Evolutionary conservation across 2,329 filamentous ascomycete genomes (phyloP).

Genomic region (Podosphaera xanthii): DNA sequence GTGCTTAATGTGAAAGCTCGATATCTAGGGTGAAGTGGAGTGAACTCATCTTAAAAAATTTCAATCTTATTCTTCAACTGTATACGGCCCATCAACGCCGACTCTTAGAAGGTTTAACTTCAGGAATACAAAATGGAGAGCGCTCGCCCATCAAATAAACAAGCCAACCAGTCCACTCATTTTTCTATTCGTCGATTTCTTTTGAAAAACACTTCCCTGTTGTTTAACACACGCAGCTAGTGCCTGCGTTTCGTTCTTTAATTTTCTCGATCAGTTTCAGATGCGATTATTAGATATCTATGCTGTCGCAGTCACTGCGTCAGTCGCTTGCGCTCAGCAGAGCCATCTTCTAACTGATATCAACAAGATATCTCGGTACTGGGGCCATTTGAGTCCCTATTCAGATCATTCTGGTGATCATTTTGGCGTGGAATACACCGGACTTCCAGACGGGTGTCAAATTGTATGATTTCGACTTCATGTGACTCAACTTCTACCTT

Average conservation of each 20-base stretch:
- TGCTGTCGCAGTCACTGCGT: not conserved
- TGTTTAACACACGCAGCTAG: not conserved
- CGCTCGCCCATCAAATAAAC: not conserved
- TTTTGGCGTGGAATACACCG: slow-evolving; percentile 25
- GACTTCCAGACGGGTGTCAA: slow-evolving; percentile 29
- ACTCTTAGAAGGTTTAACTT: too few relatives aligned
- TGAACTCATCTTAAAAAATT: too few relatives aligned
- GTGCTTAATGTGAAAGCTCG: too few relatives aligned
- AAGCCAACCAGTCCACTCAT: not conserved
- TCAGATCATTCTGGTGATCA: slow-evolving; percentile 21
- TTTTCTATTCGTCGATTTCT: not conserved
- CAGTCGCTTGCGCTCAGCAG: not conserved
- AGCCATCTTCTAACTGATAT: slow-evolving; percentile 12
- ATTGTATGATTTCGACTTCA: slow-evolving; percentile 15
- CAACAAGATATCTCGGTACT: slow-evolving; percentile 15
- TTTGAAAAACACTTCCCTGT: not conserved
- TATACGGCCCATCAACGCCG: too few relatives aligned
- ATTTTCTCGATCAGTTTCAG: not conserved
- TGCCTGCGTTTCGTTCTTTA: not conserved
- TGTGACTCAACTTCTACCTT: not conserved
- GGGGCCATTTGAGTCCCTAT: slow-evolving; percentile 26
- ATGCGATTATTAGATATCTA: not conserved
- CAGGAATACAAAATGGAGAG: not conserved
- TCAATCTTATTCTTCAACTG: too few relatives aligned
- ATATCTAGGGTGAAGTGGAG: too few relatives aligned